These are phyloP conservation scores for Funneliformis caledonium DNA, from an alignment of 371 early-diverging fungal species.

Conservation along the genomic window DNA sequence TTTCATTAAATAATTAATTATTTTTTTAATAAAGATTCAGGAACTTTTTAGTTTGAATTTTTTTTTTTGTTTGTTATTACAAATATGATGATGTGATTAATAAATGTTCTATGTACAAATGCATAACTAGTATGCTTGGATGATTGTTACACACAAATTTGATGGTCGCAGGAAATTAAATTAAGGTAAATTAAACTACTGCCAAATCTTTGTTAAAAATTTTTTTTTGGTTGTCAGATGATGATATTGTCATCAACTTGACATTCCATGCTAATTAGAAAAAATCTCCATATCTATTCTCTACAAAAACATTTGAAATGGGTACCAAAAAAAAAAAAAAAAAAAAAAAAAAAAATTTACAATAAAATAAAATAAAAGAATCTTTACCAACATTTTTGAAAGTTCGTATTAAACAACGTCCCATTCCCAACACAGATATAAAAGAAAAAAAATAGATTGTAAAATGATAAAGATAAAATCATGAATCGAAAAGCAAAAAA, in stretches of 20 bases:
- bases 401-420: not conserved
- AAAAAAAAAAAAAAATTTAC: not conserved
- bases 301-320: not conserved
- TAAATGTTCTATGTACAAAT: slow-evolving; percentile 1
- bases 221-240: not conserved
- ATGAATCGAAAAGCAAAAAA: not conserved
- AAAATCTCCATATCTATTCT: not conserved
- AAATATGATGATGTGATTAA: not conserved
- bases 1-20: no score
- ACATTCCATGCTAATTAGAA: not conserved
- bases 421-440: not conserved
- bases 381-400: not conserved
- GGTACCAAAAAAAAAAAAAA: no score
- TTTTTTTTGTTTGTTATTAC: not conserved
- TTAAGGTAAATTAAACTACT: not conserved
- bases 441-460: not conserved
- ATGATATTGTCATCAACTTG: not conserved
- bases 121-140: not conserved
- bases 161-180: not conserved
- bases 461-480: not conserved
- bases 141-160: slow-evolving; percentile 1
- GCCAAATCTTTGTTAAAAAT: slow-evolving; percentile 3
- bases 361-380: not conserved
- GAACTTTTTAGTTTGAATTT: no score
- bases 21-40: no score